Percentiles rank a stretch among this genome's conserved stretches.
Conservation (phyloP, 2,329 filamentous ascomycete species). For the Cladophialophora bantiana region DNA sequence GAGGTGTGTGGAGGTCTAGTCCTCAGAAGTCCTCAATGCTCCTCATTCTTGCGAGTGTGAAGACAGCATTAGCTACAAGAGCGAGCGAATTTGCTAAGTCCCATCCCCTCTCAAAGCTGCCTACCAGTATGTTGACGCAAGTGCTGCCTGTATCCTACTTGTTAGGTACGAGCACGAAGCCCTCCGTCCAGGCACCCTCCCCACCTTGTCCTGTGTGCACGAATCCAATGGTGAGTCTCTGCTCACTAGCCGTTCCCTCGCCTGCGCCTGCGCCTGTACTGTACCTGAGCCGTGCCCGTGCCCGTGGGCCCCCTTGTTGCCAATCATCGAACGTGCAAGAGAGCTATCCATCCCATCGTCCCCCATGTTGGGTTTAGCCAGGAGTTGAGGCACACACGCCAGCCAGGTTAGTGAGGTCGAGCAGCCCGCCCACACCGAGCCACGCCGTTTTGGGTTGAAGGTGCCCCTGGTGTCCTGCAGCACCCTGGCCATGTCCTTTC, state of each 20-base stretch:
- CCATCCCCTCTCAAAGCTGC: background rate
- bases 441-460: slow-evolving; percentile 11
- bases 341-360: slow-evolving; percentile 8
- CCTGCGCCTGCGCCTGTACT: slow-evolving; percentile 1
- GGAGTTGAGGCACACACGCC: slow-evolving; percentile 4
- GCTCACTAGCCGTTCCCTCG: background rate
- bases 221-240: background rate
- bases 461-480: slow-evolving; percentile 22
- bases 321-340: background rate
- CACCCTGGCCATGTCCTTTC: slow-evolving; percentile 11
- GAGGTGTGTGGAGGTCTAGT: background rate
- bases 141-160: background rate
- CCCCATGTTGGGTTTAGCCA: slow-evolving; percentile 27
- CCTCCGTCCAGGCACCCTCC: background rate
- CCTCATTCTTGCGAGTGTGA: background rate
- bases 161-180: background rate
- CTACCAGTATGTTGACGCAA: background rate
- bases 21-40: background rate
- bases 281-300: background rate
- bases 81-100: background rate
- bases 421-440: slow-evolving; percentile 7
- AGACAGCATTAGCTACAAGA: background rate
- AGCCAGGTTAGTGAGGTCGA: slow-evolving; percentile 5
- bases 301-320: background rate
- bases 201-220: background rate